Evolutionary conservation across 768 basidiomycete species (phyloP).

Genomic region (Phaeotremella fagi): DNA sequence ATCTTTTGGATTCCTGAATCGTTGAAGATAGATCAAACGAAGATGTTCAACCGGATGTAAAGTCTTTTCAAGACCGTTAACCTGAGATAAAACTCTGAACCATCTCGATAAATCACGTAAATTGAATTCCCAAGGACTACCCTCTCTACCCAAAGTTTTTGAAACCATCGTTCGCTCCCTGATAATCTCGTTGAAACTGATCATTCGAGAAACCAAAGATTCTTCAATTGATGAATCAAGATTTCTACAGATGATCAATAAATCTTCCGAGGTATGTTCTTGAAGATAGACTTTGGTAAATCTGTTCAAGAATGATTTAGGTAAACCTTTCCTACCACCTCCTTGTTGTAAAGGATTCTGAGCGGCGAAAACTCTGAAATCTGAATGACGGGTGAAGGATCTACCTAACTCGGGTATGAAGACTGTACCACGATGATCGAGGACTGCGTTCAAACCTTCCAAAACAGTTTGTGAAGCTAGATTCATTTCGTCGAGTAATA

Average conservation of each 20-base stretch:
- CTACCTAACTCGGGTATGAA: conserved; percentile 92
- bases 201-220: conserved; percentile 64
- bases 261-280: conserved; percentile 71
- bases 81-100: conserved; percentile 55
- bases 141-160: conserved; percentile 67
- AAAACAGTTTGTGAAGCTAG: conserved; percentile 92
- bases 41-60: conserved; percentile 63
- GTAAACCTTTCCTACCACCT: conserved; percentile 92
- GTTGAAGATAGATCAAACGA: conserved; percentile 70
- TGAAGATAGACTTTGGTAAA: conserved; percentile 97
- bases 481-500: conserved; percentile 98
- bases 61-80: conserved; percentile 45
- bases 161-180: conserved; percentile 63
- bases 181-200: conserved; percentile 69
- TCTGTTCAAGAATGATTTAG: conserved; percentile 93
- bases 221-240: conserved; percentile 65
- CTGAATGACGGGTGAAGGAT: conserved; percentile 78
- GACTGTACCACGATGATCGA: conserved; percentile 92
- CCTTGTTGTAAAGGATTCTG: conserved; percentile 96
- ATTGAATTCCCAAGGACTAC: conserved; percentile 97
- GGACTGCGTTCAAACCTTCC: conserved; percentile 90
- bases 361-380: conserved; percentile 95
- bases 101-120: conserved; percentile 89
- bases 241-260: conserved; percentile 69
- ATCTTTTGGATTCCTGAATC: conserved; percentile 75